A percentile compares a stretch with the other conserved stretches of the same genome.
Evolutionary conservation across 805 yeast species (phyloP).

Genomic region (Crinitomyces ghanaensis): DNA sequence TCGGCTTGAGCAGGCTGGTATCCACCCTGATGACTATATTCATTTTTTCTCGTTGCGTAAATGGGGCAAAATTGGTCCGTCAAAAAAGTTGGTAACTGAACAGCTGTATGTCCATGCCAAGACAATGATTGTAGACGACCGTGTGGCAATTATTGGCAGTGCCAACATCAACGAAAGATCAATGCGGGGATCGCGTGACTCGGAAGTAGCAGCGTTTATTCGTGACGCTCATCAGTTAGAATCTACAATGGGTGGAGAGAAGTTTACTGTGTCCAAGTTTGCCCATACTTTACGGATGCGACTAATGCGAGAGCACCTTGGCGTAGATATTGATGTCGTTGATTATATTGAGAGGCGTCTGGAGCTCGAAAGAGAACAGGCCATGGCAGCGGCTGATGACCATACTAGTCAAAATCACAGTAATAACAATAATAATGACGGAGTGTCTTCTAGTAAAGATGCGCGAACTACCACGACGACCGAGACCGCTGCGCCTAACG

Average conservation of each 20-base stretch:
- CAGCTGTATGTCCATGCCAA: slow-evolving; percentile 93
- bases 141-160: slow-evolving; percentile 89
- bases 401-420: background rate
- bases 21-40: slow-evolving; percentile 80
- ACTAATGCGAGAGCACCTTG: slow-evolving; percentile 93
- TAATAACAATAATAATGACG: background rate
- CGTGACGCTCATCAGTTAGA: slow-evolving; percentile 65
- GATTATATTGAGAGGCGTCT: slow-evolving; percentile 74
- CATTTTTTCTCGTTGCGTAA: slow-evolving; percentile 86
- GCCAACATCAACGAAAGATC: slow-evolving; percentile 97
- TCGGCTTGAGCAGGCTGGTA: slow-evolving; percentile 63
- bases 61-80: slow-evolving; percentile 87
- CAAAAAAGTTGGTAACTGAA: slow-evolving; percentile 67
- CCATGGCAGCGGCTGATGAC: slow-evolving; percentile 1
- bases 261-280: slow-evolving; percentile 73
- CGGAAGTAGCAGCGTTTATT: slow-evolving; percentile 83
- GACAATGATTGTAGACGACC: slow-evolving; percentile 82
- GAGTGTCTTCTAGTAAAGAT: background rate
- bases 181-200: slow-evolving; percentile 87
- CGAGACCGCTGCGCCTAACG: no score
- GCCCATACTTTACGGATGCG: slow-evolving; percentile 83
- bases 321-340: slow-evolving; percentile 78
- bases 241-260: slow-evolving; percentile 63
- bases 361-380: no score
- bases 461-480: slow-evolving; percentile 1